A percentile compares a stretch with the other conserved stretches of the same genome.
phyloP scores from a whole-genome alignment of 305 asterid genomes.

The Plantago rigida region DNA sequence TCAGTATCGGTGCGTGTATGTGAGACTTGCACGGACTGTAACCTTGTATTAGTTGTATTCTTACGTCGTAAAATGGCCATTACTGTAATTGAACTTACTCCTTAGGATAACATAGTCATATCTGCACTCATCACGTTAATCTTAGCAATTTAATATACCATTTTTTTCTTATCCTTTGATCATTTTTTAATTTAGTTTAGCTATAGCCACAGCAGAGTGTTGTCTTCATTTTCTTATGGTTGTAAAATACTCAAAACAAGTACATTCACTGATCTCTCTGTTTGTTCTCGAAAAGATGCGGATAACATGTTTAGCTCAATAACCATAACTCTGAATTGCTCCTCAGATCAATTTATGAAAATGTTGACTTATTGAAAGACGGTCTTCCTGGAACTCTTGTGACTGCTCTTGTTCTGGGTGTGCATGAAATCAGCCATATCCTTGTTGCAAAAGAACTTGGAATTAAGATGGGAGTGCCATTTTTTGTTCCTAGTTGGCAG shows the following conservation, averaged over 20 bases:
- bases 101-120: no score
- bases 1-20: no score
- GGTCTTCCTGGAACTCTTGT: constrained; percentile 95
- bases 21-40: no score
- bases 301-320: constrained; percentile 15
- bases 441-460: constrained; percentile 67
- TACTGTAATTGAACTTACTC: no score
- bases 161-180: neutral
- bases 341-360: constrained; percentile 67
- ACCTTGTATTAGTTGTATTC: neutral
- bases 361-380: constrained; percentile 54
- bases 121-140: no score
- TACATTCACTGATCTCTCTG: neutral
- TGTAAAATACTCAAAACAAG: no score
- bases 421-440: constrained; percentile 72
- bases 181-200: constrained; percentile 6
- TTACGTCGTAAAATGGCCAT: neutral
- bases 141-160: no score
- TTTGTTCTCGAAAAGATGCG: neutral
- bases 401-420: constrained; percentile 68
- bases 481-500: constrained; percentile 98
- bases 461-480: constrained; percentile 77
- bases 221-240: no score
- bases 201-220: no score
- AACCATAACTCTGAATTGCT: constrained; percentile 17